Base-by-base conservation (phyloP, 371 early-diverging fungal species). In the Coemansia sp. region DNA sequence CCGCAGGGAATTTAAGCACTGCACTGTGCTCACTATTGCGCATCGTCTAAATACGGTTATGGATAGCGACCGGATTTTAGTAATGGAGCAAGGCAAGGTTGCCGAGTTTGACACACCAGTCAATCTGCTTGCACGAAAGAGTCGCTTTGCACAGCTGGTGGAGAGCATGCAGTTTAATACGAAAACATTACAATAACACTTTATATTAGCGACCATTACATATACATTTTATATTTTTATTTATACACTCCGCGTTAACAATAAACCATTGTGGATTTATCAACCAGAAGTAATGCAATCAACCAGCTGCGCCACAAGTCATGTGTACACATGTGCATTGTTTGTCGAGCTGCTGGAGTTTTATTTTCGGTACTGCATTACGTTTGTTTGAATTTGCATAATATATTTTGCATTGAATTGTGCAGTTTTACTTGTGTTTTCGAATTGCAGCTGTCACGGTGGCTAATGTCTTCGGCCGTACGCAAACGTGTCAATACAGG, bases 21-120 rank as follows among this genome's bases (percentile, higher is more conserved):
- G 91, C 65, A 97, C 97, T 0, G 88, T 97, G 1, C 68, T 98
- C 47, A 94, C 95, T 1, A 95, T 98, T 83, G 97, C 96, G 14
- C 95, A 95, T 72, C 84, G 95, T 45, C 87, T 92, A 73, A 91
- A 91, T 65, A 95, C 94, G 0, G 88, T 96, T 22, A 84, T 94
- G 81, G 95, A 94, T 68, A 84, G 83, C 57, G 92, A 92, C 61
- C 78, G 88, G 39, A 93, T 95, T 64, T 76, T 95, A 57, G 93
- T 94, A 0, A 68, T 95, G 42, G 90, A 92, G 37, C 71, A 84
- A 18, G 95, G 95, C 10, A 60, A 75, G 29, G 84, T 95, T 55
- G 87, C 83, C 13, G 95, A 95, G 74, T 88, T 90, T 67, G 94
- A 91, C 67, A 69, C 87, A 0, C 93, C 94, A 5, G 61, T 72